Percentiles rank a stretch among this genome's conserved stretches.
phyloP scores from a whole-genome alignment of 768 basidiomycete genomes.

The Trametopsis cervina region DNA sequence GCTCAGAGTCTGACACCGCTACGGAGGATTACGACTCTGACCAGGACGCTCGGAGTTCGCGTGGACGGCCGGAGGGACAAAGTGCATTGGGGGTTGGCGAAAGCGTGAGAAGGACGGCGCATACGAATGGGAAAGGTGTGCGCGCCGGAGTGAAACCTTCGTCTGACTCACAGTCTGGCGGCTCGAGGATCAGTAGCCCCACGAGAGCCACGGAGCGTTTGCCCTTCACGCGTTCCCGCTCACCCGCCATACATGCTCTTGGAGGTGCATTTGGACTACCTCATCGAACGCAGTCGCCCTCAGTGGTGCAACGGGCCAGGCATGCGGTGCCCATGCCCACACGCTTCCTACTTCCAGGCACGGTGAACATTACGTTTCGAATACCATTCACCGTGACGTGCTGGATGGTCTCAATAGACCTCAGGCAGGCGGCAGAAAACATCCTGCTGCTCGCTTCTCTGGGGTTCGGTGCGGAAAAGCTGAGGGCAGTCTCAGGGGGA shows the following conservation, averaged over 20 bases:
- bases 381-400: conserved; percentile 34
- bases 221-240: conserved; percentile 69
- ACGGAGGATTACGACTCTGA: conserved; percentile 22
- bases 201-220: conserved; percentile 27
- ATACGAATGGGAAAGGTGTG: conserved; percentile 3
- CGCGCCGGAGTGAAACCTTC: conserved; percentile 4
- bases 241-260: conserved; percentile 42
- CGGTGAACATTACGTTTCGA: conserved; percentile 37
- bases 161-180: conserved; percentile 26
- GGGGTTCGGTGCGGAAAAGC: conserved; percentile 44
- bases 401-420: conserved; percentile 52
- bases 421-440: conserved; percentile 57
- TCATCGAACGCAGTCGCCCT: conserved; percentile 33
- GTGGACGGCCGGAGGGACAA: conserved; percentile 18
- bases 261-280: conserved; percentile 30
- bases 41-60: conserved; percentile 9
- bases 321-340: conserved; percentile 15
- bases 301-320: conserved; percentile 38
- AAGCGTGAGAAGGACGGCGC: neutral
- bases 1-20: conserved; percentile 18
- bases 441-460: conserved; percentile 60
- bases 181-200: conserved; percentile 34
- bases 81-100: conserved; percentile 9
- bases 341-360: conserved; percentile 40
- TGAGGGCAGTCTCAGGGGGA: conserved; percentile 27